phyloP scores from a whole-genome alignment of 2,329 filamentous ascomycete genomes.

The Pseudocercospora fijiensis region DNA sequence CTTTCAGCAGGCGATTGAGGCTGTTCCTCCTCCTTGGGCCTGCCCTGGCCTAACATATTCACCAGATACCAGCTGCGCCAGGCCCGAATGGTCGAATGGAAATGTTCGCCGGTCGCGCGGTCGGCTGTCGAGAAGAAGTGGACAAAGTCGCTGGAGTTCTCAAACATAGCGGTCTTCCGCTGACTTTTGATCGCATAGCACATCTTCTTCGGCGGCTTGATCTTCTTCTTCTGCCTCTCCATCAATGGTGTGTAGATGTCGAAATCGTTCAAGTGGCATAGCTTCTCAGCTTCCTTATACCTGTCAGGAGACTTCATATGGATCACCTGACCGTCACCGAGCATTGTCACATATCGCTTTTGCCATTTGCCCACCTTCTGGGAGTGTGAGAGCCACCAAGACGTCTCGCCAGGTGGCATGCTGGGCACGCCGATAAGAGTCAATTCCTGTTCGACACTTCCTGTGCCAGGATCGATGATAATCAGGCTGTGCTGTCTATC shows the following conservation, averaged over 20 bases:
- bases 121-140: constrained; percentile 90
- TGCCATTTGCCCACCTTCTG: constrained; percentile 83
- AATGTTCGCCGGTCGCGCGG: constrained; percentile 61
- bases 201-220: constrained; percentile 80
- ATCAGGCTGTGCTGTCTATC: constrained; percentile 75
- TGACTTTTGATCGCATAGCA: constrained; percentile 92
- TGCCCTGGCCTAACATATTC: constrained; percentile 57
- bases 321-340: constrained; percentile 68
- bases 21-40: constrained; percentile 50
- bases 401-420: constrained; percentile 63
- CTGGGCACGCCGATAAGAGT: constrained; percentile 64
- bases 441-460: constrained; percentile 59
- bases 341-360: constrained; percentile 75
- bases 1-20: constrained; percentile 33
- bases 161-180: constrained; percentile 80
- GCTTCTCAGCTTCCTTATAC: constrained; percentile 64
- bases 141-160: constrained; percentile 79
- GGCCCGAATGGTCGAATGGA: constrained; percentile 68
- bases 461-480: constrained; percentile 58
- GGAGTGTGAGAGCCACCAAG: constrained; percentile 75
- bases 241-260: constrained; percentile 81
- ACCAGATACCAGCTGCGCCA: constrained; percentile 95
- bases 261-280: constrained; percentile 88
- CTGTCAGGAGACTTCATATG: constrained; percentile 68
- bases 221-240: constrained; percentile 64